Evolutionary conservation across 2,329 filamentous ascomycete genomes (phyloP), one percentile per base, ranked within the genome.

Genomic region (Arthroderma uncinatum): DNA sequence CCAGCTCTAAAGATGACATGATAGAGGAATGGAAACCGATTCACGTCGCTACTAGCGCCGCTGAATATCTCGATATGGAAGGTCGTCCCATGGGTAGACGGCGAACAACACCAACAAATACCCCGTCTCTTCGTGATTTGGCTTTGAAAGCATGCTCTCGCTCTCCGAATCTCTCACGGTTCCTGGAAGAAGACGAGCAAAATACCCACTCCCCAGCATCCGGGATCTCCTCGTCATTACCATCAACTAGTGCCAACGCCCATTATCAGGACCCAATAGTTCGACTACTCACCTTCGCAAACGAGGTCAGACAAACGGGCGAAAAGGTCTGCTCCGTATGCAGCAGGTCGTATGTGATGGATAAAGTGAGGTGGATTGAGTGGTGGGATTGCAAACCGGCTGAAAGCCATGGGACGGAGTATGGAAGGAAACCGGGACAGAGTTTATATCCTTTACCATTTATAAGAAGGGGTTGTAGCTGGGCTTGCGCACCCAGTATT

Each of bases 351-450:
- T 76, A 73, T 48, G 69, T 77, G 4, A 65, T 74, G 53, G 68
- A 73, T 14, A 70, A 73, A 8, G 66, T 70, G 0, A 67, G 73
- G 60, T 76, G 74, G 73, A 64, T 74, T 19, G 74, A 76, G 59
- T 74, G 72, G 72, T 74, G 71, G 71, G 71, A 74, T 59, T 70
- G 70, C 56, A 66, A 63, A 12, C 70, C 70, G 1, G 68, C 69
- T 58, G 72, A 73, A 59, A 73, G 69, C 48, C 28, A n/a, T 12
- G 69, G 68, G 2, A 62, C 68, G 54, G 70, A 71, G 61, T 60
- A 63, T n/a, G 62, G 67, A 4, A 65, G 70, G 14, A 56, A 58
- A 25, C 61, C 64, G 1, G 66, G 66, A 4, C 68, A 72, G 58
- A 63, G 58, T 40, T 56, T 72, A 28, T 67, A 67, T 7, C 70